Evolutionary conservation across 495 filamentous ascomycete species (phyloP).

Genomic region (Talaromyces nanjingensis): DNA sequence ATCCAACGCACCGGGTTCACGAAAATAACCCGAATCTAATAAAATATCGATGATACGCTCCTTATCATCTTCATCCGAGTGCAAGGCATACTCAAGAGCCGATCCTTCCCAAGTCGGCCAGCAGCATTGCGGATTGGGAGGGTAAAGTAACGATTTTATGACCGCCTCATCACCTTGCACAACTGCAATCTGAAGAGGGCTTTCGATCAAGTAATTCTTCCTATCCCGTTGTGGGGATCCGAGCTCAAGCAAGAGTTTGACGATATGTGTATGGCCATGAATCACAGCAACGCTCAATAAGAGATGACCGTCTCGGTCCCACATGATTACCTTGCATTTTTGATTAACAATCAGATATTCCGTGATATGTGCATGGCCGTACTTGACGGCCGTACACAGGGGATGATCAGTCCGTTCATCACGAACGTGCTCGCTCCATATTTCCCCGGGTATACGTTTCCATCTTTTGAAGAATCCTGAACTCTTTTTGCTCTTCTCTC

Average conservation of each 20-base stretch:
- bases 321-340: not conserved
- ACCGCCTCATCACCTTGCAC: not conserved
- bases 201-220: not conserved
- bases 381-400: not conserved
- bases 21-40: not conserved
- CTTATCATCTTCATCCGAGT: not conserved
- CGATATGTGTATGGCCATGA: not conserved
- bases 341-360: not conserved
- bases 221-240: not conserved
- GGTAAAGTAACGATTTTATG: not conserved
- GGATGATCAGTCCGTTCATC: not conserved
- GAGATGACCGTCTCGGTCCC: not conserved
- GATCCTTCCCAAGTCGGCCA: not conserved
- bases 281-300: not conserved
- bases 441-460: not conserved
- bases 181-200: not conserved
- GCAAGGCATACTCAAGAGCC: not conserved
- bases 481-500: not conserved
- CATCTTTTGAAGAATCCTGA: not conserved
- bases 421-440: not conserved
- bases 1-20: not conserved
- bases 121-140: not conserved
- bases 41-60: not conserved
- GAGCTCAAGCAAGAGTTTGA: not conserved
- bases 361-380: not conserved